Percentiles rank a stretch among this genome's conserved stretches.
phyloP scores from a whole-genome alignment of 805 yeast genomes.

The Myxozyma sirexii region DNA sequence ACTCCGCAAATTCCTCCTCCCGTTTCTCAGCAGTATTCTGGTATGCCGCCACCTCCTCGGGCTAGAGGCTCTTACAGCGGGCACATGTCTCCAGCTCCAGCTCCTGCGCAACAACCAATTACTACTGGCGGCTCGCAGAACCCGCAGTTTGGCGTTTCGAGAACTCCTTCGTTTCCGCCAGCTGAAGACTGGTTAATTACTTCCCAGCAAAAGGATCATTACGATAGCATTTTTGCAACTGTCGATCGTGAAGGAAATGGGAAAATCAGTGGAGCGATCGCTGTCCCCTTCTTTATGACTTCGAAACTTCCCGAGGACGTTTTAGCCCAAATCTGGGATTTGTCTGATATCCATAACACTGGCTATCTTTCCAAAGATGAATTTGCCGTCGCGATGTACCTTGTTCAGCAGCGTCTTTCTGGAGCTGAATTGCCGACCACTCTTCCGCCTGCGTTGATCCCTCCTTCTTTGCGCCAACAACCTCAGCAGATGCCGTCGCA shows the following conservation, averaged over 20 bases:
- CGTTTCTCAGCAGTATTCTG: slow-evolving; percentile 25
- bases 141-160: slow-evolving; percentile 3
- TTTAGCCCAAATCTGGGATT: slow-evolving; percentile 91
- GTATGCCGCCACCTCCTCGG: slow-evolving; percentile 32
- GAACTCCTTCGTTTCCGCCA: slow-evolving; percentile 34
- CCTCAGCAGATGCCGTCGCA: slow-evolving; percentile 26
- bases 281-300: slow-evolving; percentile 85
- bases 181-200: slow-evolving; percentile 67
- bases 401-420: slow-evolving; percentile 79
- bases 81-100: slow-evolving; percentile 19
- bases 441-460: slow-evolving; percentile 66
- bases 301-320: slow-evolving; percentile 83
- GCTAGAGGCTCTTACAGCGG: slow-evolving; percentile 25
- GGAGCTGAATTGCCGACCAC: slow-evolving; percentile 79
- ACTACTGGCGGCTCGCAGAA: slow-evolving; percentile 15
- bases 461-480: slow-evolving; percentile 25
- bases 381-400: slow-evolving; percentile 90
- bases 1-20: slow-evolving; percentile 24
- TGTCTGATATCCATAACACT: slow-evolving; percentile 83
- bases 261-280: slow-evolving; percentile 56
- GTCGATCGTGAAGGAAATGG: slow-evolving; percentile 52
- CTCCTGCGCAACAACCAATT: slow-evolving; percentile 19
- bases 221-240: slow-evolving; percentile 74
- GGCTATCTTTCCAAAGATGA: slow-evolving; percentile 81
- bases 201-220: slow-evolving; percentile 71